Conservation (phyloP, 192 early-diverging fungal species). For the Lobosporangium transversale region DNA sequence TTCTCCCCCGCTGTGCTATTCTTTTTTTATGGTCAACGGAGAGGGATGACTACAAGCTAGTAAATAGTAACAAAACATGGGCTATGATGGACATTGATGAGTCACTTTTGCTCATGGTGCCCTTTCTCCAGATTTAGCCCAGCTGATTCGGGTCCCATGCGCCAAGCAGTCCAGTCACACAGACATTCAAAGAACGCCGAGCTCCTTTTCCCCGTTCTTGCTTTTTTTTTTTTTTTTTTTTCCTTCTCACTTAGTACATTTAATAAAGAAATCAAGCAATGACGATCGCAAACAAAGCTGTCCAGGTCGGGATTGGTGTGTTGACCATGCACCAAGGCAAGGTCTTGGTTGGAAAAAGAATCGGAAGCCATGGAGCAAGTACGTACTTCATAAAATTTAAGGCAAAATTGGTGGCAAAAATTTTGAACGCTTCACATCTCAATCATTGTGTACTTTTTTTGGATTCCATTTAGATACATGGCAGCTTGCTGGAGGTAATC, state of each 20-base stretch:
- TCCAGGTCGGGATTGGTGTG: conserved; percentile 47
- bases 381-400: conserved; percentile 18
- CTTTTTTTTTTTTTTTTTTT: conserved; percentile 3
- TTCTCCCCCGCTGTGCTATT: too few species aligned
- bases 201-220: neutral
- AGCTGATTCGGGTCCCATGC: too few species aligned
- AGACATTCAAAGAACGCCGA: too few species aligned
- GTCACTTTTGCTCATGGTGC: too few species aligned
- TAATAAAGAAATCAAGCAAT: neutral
- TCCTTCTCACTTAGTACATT: neutral
- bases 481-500: conserved; percentile 63
- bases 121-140: too few species aligned
- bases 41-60: too few species aligned
- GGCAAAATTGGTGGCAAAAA: neutral
- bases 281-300: conserved; percentile 11
- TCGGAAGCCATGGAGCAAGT: conserved; percentile 66
- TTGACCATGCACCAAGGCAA: conserved; percentile 29
- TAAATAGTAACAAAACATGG: too few species aligned
- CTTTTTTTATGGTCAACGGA: too few species aligned
- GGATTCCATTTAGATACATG: conserved; percentile 40
- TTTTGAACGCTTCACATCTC: too few species aligned
- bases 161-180: too few species aligned
- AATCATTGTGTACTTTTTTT: too few species aligned
- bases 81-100: too few species aligned
- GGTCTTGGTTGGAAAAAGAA: conserved; percentile 64